Evolutionary conservation across 2,329 filamentous ascomycete genomes (phyloP).

Genomic region (Phoma herbarum): DNA sequence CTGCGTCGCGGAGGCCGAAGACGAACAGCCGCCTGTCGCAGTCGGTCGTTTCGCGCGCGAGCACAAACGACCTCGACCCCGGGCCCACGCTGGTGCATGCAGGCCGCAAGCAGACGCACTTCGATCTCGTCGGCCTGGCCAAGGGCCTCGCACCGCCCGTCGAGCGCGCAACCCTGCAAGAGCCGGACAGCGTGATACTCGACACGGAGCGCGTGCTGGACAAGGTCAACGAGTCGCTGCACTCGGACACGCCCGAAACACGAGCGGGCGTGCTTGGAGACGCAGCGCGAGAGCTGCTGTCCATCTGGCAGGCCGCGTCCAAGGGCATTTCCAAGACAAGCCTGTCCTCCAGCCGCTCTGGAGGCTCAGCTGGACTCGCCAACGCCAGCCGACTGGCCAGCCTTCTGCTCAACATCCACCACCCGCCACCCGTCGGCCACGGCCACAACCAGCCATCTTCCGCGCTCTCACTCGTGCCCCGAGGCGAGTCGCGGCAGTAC

Average conservation of each 20-base stretch:
- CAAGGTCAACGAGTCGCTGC: conserved; percentile 46
- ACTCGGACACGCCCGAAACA: conserved; percentile 43
- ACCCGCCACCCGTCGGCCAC: conserved; percentile 53
- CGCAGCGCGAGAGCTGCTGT: conserved; percentile 41
- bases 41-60: conserved; percentile 50
- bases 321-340: conserved; percentile 23
- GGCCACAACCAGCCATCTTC: conserved; percentile 34
- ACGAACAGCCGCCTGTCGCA: conserved; percentile 40
- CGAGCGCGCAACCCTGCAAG: conserved; percentile 68
- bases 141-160: conserved; percentile 70
- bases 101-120: conserved; percentile 59
- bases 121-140: conserved; percentile 74
- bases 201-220: conserved; percentile 75
- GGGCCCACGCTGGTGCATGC: conserved; percentile 37
- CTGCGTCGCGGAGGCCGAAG: conserved; percentile 42
- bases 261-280: conserved; percentile 40
- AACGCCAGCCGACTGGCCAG: conserved; percentile 83
- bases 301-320: conserved; percentile 63
- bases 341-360: conserved; percentile 42
- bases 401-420: conserved; percentile 80
- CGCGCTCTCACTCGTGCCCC: conserved; percentile 37
- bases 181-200: conserved; percentile 76
- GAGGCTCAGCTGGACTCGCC: conserved; percentile 67
- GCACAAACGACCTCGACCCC: conserved; percentile 36
- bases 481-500: conserved; percentile 34